Conservation (phyloP, 257 asterid genomes). For the Nicotiana tabacum region DNA sequence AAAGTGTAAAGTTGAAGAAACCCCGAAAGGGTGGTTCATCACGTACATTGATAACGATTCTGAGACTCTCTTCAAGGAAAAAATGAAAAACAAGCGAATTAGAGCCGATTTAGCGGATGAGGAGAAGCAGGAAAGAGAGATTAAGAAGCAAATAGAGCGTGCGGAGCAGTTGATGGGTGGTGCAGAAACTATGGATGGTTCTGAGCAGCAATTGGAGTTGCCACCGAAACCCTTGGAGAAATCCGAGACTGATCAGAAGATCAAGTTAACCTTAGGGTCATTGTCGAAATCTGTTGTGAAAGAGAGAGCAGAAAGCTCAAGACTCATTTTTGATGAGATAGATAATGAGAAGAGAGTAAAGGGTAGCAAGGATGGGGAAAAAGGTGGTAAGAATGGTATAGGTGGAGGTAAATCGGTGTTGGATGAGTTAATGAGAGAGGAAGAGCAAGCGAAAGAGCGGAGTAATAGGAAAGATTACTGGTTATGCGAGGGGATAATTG, state of each 20-base stretch:
- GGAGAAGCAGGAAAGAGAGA: conserved; percentile 85
- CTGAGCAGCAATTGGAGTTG: conserved; percentile 19
- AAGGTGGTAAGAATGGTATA: conserved; percentile 6
- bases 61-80: conserved; percentile 86
- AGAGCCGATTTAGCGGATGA: conserved; percentile 79
- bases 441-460: conserved; percentile 75
- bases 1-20: conserved; percentile 86
- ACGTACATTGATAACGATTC: conserved; percentile 88
- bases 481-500: conserved; percentile 79
- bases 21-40: conserved; percentile 93
- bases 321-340: conserved; percentile 44
- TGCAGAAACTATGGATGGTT: conserved; percentile 18
- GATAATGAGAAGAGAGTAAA: conserved; percentile 39
- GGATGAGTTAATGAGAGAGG: conserved; percentile 84
- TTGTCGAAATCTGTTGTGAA: conserved; percentile 30
- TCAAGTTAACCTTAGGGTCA: conserved; percentile 56
- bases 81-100: conserved; percentile 76
- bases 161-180: conserved; percentile 51
- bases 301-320: conserved; percentile 45
- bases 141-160: conserved; percentile 81
- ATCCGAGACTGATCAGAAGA: conserved; percentile 50
- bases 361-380: conserved; percentile 28
- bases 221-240: conserved; percentile 43
- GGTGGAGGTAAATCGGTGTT: conserved; percentile 40
- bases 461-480: conserved; percentile 88